Conservation (phyloP, 2,329 filamentous ascomycete genomes). For the Dothideomycetidae sp. region DNA sequence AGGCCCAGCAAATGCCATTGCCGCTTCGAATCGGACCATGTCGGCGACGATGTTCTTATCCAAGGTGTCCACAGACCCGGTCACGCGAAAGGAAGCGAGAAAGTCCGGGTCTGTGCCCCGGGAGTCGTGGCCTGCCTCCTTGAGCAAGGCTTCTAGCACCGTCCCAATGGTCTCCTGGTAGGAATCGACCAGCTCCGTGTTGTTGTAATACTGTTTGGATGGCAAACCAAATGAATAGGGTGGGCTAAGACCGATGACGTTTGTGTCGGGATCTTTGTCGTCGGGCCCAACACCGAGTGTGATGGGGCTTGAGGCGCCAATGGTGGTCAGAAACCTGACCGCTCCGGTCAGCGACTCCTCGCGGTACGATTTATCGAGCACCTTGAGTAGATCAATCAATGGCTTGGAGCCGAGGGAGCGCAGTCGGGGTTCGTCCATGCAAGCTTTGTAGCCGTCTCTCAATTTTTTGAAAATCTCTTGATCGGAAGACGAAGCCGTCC, state of each 20-base stretch:
- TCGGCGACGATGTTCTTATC: conserved; percentile 33
- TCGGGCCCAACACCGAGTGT: conserved; percentile 24
- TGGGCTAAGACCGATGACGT: conserved; percentile 33
- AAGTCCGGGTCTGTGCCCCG: background rate
- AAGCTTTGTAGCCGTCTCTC: conserved; percentile 49
- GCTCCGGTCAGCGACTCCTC: conserved; percentile 19
- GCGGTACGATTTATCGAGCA: conserved; percentile 34
- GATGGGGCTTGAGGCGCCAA: conserved; percentile 3
- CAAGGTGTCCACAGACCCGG: background rate
- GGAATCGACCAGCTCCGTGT: conserved; percentile 37
- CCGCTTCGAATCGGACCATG: conserved; percentile 6
- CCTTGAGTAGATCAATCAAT: conserved; percentile 40
- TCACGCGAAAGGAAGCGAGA: background rate
- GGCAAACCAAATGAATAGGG: conserved; percentile 42
- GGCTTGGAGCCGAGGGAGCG: conserved; percentile 42
- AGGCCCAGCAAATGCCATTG: conserved; percentile 40
- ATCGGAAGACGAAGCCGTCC: conserved; percentile 23
- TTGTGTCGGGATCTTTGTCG: conserved; percentile 41
- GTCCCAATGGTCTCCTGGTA: conserved; percentile 35
- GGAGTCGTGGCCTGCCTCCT: conserved; percentile 25
- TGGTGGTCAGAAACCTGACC: conserved; percentile 4
- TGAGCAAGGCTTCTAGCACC: conserved; percentile 25
- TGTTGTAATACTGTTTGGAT: conserved; percentile 46
- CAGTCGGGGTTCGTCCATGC: conserved; percentile 47
- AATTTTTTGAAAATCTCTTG: conserved; percentile 53